Evolutionary conservation across 352 stramenopile genomes (phyloP), one percentile per base, ranked within the genome.

Genomic region (Thalassiosira hispida): DNA sequence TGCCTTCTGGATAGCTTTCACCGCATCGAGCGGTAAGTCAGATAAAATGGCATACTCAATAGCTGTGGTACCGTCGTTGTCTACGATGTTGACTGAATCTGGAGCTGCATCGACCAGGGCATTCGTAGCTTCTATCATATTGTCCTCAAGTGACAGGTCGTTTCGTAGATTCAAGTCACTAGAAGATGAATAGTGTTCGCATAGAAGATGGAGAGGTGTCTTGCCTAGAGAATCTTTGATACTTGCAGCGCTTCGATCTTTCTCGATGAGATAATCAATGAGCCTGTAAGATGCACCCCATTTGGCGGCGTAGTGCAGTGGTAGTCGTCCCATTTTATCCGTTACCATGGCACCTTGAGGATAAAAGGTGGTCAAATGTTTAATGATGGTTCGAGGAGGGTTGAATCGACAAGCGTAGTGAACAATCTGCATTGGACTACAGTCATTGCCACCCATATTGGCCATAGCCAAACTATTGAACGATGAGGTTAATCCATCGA

Each of bases 271-370:
- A 38, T 31, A 84, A 56, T 64, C 25, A 42, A 84, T 73, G 2
- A 84, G 38, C 31, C 53, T 59, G 22, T 53, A 44, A 20, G 68
- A 73, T 11, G 47, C 64, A n/a, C 78, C 78, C 55, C 79, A 69
- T 20, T 72, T 63, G 11, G 68, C 73, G 25, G 78, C 78, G 53
- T 82, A 49, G 25, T 83, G 72, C 1, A 85, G 42, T 0, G 72
- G 63, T 7, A 71, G 25, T 0, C 73, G 46, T 12, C 73, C 65
- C 12, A 56, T 66, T 22, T 69, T 75, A 33, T 86, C 73, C 3
- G 61, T 47, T n/a, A 40, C 38, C n/a, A 44, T 73, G 16, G 74
- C 35, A 16, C 63, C 53, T 22, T 29, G 22, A 16, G 61, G 61
- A 38, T 79, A 74, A 25, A 68, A 38, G 8, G 49, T 56, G 16